phyloP scores from a whole-genome alignment of 371 early-diverging fungal species.

The Phascolomyces articulosus region DNA sequence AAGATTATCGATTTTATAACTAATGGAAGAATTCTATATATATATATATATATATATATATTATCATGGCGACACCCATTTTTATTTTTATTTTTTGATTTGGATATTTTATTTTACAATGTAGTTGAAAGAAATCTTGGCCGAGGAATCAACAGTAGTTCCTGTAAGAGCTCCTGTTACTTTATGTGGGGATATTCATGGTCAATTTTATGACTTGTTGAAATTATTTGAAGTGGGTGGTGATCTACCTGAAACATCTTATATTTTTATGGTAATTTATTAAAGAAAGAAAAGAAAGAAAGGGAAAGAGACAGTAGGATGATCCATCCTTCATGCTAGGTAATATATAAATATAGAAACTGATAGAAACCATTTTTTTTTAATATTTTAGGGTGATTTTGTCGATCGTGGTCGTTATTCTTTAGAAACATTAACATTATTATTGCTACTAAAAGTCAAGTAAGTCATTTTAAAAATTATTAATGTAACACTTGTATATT shows the following conservation, averaged over 20 bases:
- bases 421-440: slow-evolving; percentile 94
- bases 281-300: neutral
- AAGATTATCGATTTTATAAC: no score
- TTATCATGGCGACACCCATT: no score
- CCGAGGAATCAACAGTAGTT: slow-evolving; percentile 96
- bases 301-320: no score
- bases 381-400: slow-evolving; percentile 89
- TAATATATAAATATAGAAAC: no score
- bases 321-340: no score
- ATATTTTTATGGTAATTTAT: slow-evolving; percentile 89
- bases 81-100: no score
- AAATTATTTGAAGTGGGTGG: slow-evolving; percentile 99
- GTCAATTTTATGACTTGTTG: slow-evolving; percentile 99
- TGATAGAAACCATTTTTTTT: no score
- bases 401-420: slow-evolving; percentile 99
- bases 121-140: slow-evolving; percentile 89
- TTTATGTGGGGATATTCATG: slow-evolving; percentile 98
- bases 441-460: slow-evolving; percentile 94
- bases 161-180: slow-evolving; percentile 96
- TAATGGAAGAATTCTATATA: no score
- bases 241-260: slow-evolving; percentile 94
- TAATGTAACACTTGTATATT: neutral
- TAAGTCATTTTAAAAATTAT: slow-evolving; percentile 19
- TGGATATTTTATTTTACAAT: neutral
- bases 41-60: no score